phyloP scores from a whole-genome alignment of 2,329 filamentous ascomycete species.

The Phialophora verrucosa region DNA sequence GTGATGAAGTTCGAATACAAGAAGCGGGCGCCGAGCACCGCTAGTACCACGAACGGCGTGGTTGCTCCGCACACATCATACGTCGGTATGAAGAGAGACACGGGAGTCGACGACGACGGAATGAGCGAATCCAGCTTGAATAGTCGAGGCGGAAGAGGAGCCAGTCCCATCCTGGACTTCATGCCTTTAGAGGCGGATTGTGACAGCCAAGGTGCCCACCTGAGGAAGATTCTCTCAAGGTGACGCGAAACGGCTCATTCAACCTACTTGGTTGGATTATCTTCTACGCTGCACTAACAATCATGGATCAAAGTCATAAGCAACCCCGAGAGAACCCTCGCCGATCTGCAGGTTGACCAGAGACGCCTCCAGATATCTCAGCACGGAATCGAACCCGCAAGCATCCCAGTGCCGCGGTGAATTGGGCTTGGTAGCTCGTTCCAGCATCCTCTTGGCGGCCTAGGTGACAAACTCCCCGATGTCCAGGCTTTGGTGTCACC shows the following conservation, averaged over 20 bases:
- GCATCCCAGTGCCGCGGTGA: background rate
- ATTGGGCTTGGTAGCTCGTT: background rate
- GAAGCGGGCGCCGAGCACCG: slow-evolving; percentile 8
- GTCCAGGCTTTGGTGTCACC: background rate
- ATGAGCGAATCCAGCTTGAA: slow-evolving; percentile 12
- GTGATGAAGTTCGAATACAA: slow-evolving; percentile 31
- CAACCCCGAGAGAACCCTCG: background rate
- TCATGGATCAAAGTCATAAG: background rate
- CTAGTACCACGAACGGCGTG: slow-evolving; percentile 10
- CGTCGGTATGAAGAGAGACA: background rate
- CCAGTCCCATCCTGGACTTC: slow-evolving; percentile 26
- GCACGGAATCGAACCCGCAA: background rate
- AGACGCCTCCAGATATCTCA: background rate
- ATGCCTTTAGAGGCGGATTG: slow-evolving; percentile 35
- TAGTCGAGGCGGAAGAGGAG: background rate
- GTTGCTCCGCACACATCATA: background rate
- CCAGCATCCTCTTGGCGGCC: background rate
- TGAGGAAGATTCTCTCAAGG: slow-evolving; percentile 31
- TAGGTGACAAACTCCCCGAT: background rate
- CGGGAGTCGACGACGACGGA: slow-evolving; percentile 9
- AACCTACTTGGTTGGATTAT: background rate
- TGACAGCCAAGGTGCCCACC: slow-evolving; percentile 35
- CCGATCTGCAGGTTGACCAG: background rate
- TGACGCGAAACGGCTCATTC: background rate
- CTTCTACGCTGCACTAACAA: background rate